Percentiles rank a stretch among this genome's conserved stretches.
Evolutionary conservation across 1,284 basidiomycete genomes (phyloP).

Genomic region (Tausonia pullulans): DNA sequence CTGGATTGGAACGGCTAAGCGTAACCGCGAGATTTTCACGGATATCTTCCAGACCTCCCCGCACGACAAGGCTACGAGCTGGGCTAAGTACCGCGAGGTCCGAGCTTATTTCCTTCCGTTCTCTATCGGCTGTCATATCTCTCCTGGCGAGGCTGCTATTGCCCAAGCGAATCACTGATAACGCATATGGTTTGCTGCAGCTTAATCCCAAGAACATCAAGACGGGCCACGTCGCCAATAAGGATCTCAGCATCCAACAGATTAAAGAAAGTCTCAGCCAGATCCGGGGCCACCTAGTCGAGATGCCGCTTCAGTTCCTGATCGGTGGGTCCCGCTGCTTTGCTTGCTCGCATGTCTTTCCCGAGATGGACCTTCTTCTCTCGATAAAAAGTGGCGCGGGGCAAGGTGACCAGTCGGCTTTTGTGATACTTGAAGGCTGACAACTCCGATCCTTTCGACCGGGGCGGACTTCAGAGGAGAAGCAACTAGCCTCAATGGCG

Average conservation of each 20-base stretch:
- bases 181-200: too few species aligned
- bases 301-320: conserved; percentile 29
- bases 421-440: too few species aligned
- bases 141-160: too few species aligned
- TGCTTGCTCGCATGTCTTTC: not conserved
- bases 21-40: conserved; percentile 67
- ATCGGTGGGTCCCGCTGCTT: not conserved
- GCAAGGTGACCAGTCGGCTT: too few species aligned
- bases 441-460: too few species aligned
- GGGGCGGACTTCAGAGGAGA: not conserved
- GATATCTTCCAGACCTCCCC: conserved; percentile 69
- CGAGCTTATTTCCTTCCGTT: too few species aligned
- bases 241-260: conserved; percentile 48
- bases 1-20: conserved; percentile 60
- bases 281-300: conserved; percentile 44
- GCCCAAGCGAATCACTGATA: too few species aligned
- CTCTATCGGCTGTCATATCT: too few species aligned
- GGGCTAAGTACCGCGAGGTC: conserved; percentile 52
- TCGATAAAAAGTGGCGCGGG: too few species aligned
- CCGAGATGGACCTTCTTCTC: too few species aligned
- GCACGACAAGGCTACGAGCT: conserved; percentile 61
- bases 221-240: conserved; percentile 51
- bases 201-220: too few species aligned
- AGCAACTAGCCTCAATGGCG: not conserved
- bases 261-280: conserved; percentile 61